Base-by-base conservation (phyloP, 75 land plant species). In the Picea sitchensis region DNA sequence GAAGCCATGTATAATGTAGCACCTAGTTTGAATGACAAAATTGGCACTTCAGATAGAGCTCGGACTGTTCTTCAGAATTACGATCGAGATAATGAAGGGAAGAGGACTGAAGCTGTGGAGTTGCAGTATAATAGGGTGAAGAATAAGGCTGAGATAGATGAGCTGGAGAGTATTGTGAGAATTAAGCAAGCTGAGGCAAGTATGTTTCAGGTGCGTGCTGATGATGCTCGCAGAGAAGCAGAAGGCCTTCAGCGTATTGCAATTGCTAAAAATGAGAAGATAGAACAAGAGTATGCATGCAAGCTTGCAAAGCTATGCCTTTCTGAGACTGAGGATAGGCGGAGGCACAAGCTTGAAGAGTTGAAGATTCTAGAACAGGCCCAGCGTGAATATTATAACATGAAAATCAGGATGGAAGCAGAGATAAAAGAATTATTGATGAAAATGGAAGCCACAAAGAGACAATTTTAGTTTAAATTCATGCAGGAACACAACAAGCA, bases 111-210 rank as follows among this genome's bases (percentile, higher is more conserved):
- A 54, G 87, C 84, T 34, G 69, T 81, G 64, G 92, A 90, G 21
- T 58, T 90, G 73, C 94, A 88, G 56, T 64, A 61, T 58, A 87
- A 79, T 61, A 79, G 88, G 78, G 59, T 78, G 32, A 79, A 81
- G 60, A 89, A 87, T 83, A 90, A 87, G 78, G 92, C 93, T 14
- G 88, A 88, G 65, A 85, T 90, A 26, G 93, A 92, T 85, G 98
- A 96, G 60, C 79, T 96, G 65, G 99, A 96, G 78, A 92, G 92
- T 79, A 85, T 92, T 36, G 91, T 95, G 15, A 88, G 86, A 65
- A 90, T 92, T 59, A 96, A 96, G 73, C 91, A 86, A 75, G 98
- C 92, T 31, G 99, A 96, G 78, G 92, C 99, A 26, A 90, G 91
- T 76, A 95, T 96, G 98, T 96, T 92, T 75, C 92, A 91, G 79